Evolutionary conservation across 208 protist genomes (phyloP).

Genomic region (Trypanosoma rangeli): DNA sequence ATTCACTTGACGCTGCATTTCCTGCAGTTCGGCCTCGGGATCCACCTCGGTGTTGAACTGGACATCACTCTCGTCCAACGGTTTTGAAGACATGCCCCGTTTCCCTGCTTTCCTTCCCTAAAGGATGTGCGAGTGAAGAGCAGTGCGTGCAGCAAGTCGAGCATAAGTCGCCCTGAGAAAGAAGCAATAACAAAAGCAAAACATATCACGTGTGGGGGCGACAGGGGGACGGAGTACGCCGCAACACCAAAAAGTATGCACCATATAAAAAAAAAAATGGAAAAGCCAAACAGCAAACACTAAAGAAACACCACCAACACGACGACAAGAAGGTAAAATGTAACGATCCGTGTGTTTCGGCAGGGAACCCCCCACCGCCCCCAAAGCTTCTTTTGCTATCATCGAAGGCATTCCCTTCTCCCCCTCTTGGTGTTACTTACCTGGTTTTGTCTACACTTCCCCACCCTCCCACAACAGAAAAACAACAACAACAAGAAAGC

Average conservation of each 20-base stretch:
- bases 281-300: background rate
- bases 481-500: no score
- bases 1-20: slow-evolving; percentile 79
- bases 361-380: no score
- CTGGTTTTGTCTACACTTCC: no score
- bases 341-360: no score
- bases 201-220: no score
- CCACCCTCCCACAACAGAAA: no score
- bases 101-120: slow-evolving; percentile 19
- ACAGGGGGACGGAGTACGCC: no score
- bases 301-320: no score
- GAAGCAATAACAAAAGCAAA: slow-evolving; percentile 13
- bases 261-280: slow-evolving; percentile 9
- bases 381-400: no score
- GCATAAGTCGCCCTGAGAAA: slow-evolving; percentile 3
- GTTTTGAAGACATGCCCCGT: slow-evolving; percentile 22
- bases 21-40: slow-evolving; percentile 70
- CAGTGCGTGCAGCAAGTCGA: background rate
- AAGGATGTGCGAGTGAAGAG: slow-evolving; percentile 15
- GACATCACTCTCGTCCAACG: slow-evolving; percentile 26
- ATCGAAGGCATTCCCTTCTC: no score
- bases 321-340: no score
- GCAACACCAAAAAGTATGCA: slow-evolving; percentile 2
- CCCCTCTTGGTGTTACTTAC: no score
- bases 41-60: slow-evolving; percentile 51